Base-by-base conservation (phyloP, 2,329 filamentous ascomycete genomes). In the Fusarium sororula region DNA sequence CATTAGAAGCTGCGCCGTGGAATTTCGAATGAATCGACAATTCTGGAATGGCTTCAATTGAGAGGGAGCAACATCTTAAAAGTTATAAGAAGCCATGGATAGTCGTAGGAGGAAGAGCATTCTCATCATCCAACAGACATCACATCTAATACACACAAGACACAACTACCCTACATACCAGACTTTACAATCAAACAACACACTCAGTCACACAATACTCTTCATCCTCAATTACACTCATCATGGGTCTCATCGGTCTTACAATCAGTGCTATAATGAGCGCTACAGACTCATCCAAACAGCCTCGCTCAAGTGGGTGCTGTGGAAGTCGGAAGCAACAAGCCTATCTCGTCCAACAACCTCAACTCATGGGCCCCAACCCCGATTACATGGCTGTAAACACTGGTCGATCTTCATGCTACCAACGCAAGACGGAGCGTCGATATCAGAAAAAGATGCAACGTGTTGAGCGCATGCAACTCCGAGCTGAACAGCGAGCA, bases 161-260 rank as follows among this genome's bases (percentile, higher is more conserved):
- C 39, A 57, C 39, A 51, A 9, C n/a, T 48, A 60, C 48, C 41
- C 39, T 64, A 28, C n/a, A 68, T n/a, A 37, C 66, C 44, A 50
- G 22, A 30, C 37, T 44, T 41, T 20, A 50, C 8, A 54, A 56
- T 22, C 60, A 38, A 56, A n/a, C 38, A 18, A 37, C 22, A 56
- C 38, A 32, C 22, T 51, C 20, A 53, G 51, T 15, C 28, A 47
- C 20, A 37, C 15, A 28, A 30, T 20, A n/a, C 28, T 41, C 15
- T 13, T n/a, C 18, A 28, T 17, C 24, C 26, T 17, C 15, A 38
- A 6, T 41, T 22, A 24, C 11, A 30, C 7, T 54, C 37, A 69
- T 47, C 35, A 78, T 78, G 76, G 73, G 70, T 63, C 58, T 78
- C 20, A 62, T 78, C 37, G 58, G 67, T 54, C 70, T 74, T 50